phyloP scores from a whole-genome alignment of 1,284 basidiomycete genomes.

The Boletellus deceptivus region DNA sequence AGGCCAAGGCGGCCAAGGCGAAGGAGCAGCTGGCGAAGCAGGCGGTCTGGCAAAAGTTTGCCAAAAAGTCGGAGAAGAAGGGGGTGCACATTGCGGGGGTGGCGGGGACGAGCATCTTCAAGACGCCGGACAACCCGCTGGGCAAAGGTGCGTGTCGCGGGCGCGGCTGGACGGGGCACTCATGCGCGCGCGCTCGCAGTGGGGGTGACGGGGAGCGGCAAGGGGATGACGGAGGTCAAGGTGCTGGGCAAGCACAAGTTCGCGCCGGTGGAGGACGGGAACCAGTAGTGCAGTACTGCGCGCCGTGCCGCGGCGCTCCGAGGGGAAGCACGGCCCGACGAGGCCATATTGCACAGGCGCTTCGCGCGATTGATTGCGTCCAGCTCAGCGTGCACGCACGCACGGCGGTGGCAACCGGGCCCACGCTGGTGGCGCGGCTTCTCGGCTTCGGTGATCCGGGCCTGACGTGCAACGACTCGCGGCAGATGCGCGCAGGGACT shows the following conservation, averaged over 20 bases:
- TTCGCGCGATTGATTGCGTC: slow-evolving; percentile 31
- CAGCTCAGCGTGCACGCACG: too few relatives aligned
- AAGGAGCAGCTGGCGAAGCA: slow-evolving; percentile 90
- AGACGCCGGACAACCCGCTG: slow-evolving; percentile 91
- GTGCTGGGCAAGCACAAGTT: slow-evolving; percentile 83
- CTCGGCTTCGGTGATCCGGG: too few relatives aligned
- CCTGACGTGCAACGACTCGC: too few relatives aligned
- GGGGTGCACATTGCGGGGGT: slow-evolving; percentile 87
- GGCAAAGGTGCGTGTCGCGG: slow-evolving; percentile 65
- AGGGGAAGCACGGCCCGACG: slow-evolving; percentile 26
- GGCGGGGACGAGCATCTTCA: slow-evolving; percentile 91
- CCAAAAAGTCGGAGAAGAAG: slow-evolving; percentile 95
- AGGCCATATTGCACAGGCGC: slow-evolving; percentile 21
- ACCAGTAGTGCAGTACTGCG: too few relatives aligned
- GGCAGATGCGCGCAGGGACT: too few relatives aligned
- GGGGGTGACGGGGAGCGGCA: slow-evolving; percentile 92
- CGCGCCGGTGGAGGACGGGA: slow-evolving; percentile 42
- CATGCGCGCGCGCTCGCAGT: slow-evolving; percentile 47
- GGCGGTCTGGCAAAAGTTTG: slow-evolving; percentile 95
- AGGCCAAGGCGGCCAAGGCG: slow-evolving; percentile 81
- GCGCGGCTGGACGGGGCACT: slow-evolving; percentile 6
- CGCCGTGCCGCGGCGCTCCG: slow-evolving; percentile 12
- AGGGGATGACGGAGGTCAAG: slow-evolving; percentile 85
- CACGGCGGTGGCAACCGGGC: too few relatives aligned
- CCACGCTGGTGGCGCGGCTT: too few relatives aligned